A percentile compares a stretch with the other conserved stretches of the same genome.
These are phyloP conservation scores for Pythium phragmiticola DNA, from an alignment of 352 stramenopile species.

Conservation along the genomic window DNA sequence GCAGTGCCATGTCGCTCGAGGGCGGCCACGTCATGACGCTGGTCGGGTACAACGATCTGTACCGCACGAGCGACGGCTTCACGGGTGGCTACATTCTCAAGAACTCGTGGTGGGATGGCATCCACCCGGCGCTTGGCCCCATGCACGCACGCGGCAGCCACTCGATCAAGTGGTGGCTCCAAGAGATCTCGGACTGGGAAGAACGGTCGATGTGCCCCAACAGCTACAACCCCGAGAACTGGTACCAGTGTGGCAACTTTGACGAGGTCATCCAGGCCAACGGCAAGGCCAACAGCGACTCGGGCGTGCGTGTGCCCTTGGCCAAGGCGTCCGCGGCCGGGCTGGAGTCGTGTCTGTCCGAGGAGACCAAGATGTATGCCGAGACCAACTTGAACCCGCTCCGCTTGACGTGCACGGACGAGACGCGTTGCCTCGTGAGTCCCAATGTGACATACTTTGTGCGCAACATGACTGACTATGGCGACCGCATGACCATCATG, in stretches of 20 bases:
- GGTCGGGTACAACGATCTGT: conserved; percentile 70
- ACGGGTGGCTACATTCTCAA: conserved; percentile 73
- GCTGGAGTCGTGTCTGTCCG: conserved; percentile 51
- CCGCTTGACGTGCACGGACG: conserved; percentile 56
- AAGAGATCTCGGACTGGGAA: conserved; percentile 70
- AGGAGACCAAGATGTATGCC: conserved; percentile 56
- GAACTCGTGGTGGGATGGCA: conserved; percentile 75
- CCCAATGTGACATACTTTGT: conserved; percentile 58
- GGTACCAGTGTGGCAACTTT: conserved; percentile 68
- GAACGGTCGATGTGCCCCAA: conserved; percentile 69
- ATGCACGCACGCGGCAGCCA: conserved; percentile 63
- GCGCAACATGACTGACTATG: conserved; percentile 57
- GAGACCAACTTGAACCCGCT: conserved; percentile 61
- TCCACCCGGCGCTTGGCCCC: conserved; percentile 54
- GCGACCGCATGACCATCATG: conserved; percentile 66
- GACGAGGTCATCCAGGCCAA: conserved; percentile 43
- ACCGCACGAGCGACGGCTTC: conserved; percentile 55
- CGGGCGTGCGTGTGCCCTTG: conserved; percentile 39
- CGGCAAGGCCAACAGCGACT: conserved; percentile 16
- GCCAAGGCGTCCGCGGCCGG: conserved; percentile 31
- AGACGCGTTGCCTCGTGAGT: conserved; percentile 34
- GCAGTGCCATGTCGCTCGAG: conserved; percentile 45
- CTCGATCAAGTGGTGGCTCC: conserved; percentile 69
- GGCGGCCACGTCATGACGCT: conserved; percentile 71
- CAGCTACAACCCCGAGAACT: conserved; percentile 69